Evolutionary conservation across 164 flowering plant species (phyloP), one percentile per base, ranked within the genome.

Genomic region (grape (Vitis vinifera)): DNA sequence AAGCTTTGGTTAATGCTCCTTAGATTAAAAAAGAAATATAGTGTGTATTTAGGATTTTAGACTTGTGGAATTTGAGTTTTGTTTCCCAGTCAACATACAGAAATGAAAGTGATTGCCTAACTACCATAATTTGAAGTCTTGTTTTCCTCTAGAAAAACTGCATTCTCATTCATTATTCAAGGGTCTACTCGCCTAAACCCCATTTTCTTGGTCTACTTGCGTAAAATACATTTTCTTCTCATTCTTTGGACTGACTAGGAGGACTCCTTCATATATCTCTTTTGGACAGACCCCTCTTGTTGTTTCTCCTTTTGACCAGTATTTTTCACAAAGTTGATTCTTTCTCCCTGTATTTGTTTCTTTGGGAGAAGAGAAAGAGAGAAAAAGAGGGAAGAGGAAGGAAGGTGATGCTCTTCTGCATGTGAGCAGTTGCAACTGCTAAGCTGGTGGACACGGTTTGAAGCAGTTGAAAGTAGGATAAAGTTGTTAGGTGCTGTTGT

Each of bases 361-460:
- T n/a, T 7, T 47, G 13, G 60, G 58, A 19, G 37, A 9, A 68
- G 48, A 63, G 31, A 30, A n/a, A 58, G 49, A 17, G 29, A 63
- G 53, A 55, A 47, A 62, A 8, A 59, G 62, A 23, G 66, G 17
- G 65, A 62, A 23, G 48, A n/a, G 15, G 51, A 14, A 17, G 23
- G 48, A 51, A 23, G 30, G 13, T 37, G 68, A 68, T 66, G 59
- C 70, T 62, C 2, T 57, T 17, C 6, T 17, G 29, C 76, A 73
- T 72, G 76, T 69, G 76, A 73, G 79, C 74, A 63, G 80, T 67
- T 70, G 58, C 58, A 66, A 67, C 74, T 52, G 62, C 62, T 23
- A 16, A 31, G 57, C 47, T 27, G 19, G 48, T 12, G 49, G 63
- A n/a, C n/a, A 49, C 15, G 13, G 44, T 51, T 17, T 73, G 27